Conservation (phyloP, 73 alveolate species). For the Diophrys sp. region DNA sequence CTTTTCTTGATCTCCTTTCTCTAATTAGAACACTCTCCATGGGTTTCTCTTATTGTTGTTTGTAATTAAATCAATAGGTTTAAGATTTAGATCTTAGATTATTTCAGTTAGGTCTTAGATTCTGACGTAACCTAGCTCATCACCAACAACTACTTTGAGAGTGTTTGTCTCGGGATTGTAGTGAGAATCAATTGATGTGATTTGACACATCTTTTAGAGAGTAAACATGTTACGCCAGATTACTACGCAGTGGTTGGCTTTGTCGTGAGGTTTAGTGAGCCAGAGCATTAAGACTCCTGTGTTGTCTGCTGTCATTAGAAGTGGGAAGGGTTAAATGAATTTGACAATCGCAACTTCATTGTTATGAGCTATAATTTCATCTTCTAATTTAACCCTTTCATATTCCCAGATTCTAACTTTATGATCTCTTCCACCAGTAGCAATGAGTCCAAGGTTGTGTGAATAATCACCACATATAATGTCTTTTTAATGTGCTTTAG, state of each 20-base stretch:
- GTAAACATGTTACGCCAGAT: constrained; percentile 78
- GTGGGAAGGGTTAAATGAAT: constrained; percentile 63
- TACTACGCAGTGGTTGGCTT: constrained; percentile 44
- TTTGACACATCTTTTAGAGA: constrained; percentile 63
- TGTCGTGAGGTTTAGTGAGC: constrained; percentile 51
- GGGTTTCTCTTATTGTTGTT: constrained; percentile 56
- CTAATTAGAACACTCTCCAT: constrained; percentile 40
- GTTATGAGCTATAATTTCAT: constrained; percentile 46
- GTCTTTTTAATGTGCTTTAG: constrained; percentile 60
- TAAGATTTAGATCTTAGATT: constrained; percentile 25
- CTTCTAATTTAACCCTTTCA: constrained; percentile 66
- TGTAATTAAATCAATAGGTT: constrained; percentile 28
- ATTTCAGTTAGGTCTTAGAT: constrained; percentile 40
- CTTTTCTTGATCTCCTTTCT: too few species aligned
- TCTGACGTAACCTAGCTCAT: constrained; percentile 69
- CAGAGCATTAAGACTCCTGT: constrained; percentile 57
- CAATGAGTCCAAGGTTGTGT: constrained; percentile 58
- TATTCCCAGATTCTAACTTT: constrained; percentile 69
- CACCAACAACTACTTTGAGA: constrained; percentile 49
- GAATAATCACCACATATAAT: constrained; percentile 62
- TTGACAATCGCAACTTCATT: constrained; percentile 57
- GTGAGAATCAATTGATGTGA: constrained; percentile 62
- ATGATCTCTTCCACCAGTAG: constrained; percentile 72
- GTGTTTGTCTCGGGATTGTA: constrained; percentile 26
- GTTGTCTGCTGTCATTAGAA: constrained; percentile 59